Conservation (phyloP, 164 flowering plant genomes). For the Vitis riparia region DNA sequence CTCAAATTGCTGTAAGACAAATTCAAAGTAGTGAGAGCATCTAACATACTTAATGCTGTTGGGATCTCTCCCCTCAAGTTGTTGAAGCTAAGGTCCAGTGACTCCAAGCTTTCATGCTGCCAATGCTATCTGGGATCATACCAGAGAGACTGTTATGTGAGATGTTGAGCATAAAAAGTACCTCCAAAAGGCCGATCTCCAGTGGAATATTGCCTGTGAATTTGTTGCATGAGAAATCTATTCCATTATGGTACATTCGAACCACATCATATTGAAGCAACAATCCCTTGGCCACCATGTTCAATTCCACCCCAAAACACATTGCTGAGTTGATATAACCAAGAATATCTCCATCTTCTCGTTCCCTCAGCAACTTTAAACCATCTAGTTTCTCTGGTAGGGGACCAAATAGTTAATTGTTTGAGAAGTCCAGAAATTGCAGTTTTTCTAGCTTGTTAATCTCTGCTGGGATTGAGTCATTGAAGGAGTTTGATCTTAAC, state of each 20-base stretch:
- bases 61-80: constrained; percentile 16
- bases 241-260: constrained; percentile 12
- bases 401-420: constrained; percentile 18
- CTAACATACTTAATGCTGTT: constrained; percentile 7
- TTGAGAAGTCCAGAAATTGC: constrained; percentile 15
- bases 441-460: constrained; percentile 4
- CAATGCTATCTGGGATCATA: constrained; percentile 14
- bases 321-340: constrained; percentile 7
- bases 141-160: constrained; percentile 15
- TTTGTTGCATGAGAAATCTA: constrained; percentile 18
- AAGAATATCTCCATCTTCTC: neutral
- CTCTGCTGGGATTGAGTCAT: constrained; percentile 14
- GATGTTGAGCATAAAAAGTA: constrained; percentile 16
- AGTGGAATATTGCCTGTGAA: constrained; percentile 17
- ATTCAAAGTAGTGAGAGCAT: constrained; percentile 9
- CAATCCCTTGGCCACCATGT: constrained; percentile 15
- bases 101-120: constrained; percentile 18
- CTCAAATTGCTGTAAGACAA: neutral
- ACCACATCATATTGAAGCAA: neutral
- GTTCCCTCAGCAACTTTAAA: constrained; percentile 3
- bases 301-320: constrained; percentile 8
- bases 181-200: constrained; percentile 17
- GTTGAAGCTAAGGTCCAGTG: constrained; percentile 19
- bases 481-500: constrained; percentile 18
- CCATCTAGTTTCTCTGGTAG: constrained; percentile 12